Evolutionary conservation across 176 grass and related monocot species (phyloP), one percentile per base, ranked within the genome.

Genomic region (Hsuehochloa calcarea): DNA sequence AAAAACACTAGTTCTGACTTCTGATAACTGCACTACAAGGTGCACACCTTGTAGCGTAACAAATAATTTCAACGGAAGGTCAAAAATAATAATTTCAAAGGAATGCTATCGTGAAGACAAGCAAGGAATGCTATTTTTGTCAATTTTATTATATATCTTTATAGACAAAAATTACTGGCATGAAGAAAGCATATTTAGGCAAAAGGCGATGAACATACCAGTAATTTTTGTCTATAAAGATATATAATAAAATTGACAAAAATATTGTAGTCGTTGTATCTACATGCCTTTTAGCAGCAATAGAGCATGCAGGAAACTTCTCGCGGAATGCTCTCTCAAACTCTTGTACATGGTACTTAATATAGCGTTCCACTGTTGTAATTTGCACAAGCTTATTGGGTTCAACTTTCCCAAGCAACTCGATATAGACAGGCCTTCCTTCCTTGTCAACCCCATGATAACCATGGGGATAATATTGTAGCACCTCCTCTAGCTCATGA

Each of bases 381-480:
- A 95, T 89, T 74, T 92, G 91, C 75, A 94, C 86, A 88, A 99
- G 90, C 70, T 94, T 99, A 77, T 88, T 96, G 13, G 96, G 96
- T 46, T 99, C 96, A 52, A 94, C 93, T 89, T 93, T 94, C 38
- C 96, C 96, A 63, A 99, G 93, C 84, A 91, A 85, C 91, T 99
- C 96, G 70, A 99, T 94, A 82, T 99, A 99, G 46, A 99, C 86
- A 79, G 96, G 96, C 84, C 96, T 92, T 82, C 96, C 96, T 43
- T 94, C 91, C 86, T 82, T 92, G 88, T 99, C 96, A 69, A 96
- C 88, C 45, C 96, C 96, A 94, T 99, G 96, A 73, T 99, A 99
- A 19, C 93, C 91, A 77, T 99, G 93, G 26, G 96, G 96, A 89
- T 99, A 99, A 78, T 92, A 96, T 56, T 87, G 68, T 72, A 96